Base-by-base conservation (phyloP, 331 rosid species). In the Quercus phellos region DNA sequence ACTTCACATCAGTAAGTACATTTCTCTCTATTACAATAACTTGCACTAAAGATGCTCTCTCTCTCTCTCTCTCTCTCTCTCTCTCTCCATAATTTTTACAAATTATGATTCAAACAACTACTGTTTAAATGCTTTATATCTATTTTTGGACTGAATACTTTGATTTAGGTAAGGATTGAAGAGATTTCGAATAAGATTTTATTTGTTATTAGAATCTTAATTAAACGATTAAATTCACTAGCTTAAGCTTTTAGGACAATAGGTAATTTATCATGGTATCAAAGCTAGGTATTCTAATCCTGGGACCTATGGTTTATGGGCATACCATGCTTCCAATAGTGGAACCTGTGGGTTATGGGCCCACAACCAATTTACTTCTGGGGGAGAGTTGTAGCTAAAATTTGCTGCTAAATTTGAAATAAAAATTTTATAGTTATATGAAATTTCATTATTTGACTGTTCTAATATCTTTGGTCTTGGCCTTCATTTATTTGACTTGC, bases 1-100 rank as follows among this genome's bases (percentile, higher is more conserved):
- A 95, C 89, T 95, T 95, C 78, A 95, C 99, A 74, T 95, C 99
- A 4, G 99, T 95, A 59, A 91, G 99, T 91, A 80, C 17, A 79
- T 4, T 56, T 42, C 69, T 42, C 69, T 68, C 19, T 35, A 60
- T 73, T 17, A 84, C 27, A 2, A 42, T 30, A 34, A 27, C 61
- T 69, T 70, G 66, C 67, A 61, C 69, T 30, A 63, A 43, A 26
- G 30, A 78, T 74, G 60, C 54, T 51, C 55, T 21, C 64, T 66
- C 32, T 58, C 64, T 56, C n/a, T 59, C 35, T 21, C 64, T 56
- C n/a, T 59, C 35, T 21, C 53, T 27, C 53, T 61, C 26, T 26
- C 35, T 29, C 16, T 26, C 42, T 5, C 30, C 32, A 24, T 78
- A 34, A 30, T 75, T 70, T 79, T 38, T 54, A 29, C 22, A 78